phyloP scores from a whole-genome alignment of 106 monocot species.

The Cymbidium sinense region DNA sequence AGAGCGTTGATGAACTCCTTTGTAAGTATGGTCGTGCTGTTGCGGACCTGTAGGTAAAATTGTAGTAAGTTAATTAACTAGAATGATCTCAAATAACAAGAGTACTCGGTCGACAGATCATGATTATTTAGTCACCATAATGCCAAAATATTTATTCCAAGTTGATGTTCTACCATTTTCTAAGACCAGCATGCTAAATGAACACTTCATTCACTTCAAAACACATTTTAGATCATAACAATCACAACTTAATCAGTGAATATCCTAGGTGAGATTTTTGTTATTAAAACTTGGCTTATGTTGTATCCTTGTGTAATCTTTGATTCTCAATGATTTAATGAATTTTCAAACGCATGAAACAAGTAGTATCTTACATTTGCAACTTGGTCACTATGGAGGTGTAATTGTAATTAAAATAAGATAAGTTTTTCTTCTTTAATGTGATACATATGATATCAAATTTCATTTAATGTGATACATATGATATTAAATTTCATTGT shows the following conservation, averaged over 20 bases:
- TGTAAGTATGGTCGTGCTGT: constrained; percentile 88
- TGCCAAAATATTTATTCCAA: not conserved
- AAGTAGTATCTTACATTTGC: too few relatives aligned
- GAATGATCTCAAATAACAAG: not conserved
- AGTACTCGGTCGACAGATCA: not conserved
- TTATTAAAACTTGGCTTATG: not conserved
- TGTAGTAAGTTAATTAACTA: not conserved
- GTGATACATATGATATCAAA: too few relatives aligned
- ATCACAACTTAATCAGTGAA: not conserved
- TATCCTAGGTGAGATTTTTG: not conserved
- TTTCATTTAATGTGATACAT: too few relatives aligned
- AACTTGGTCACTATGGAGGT: too few relatives aligned
- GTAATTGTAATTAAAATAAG: too few relatives aligned
- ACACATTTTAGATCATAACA: not conserved
- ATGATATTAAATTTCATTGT: too few relatives aligned
- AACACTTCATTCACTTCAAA: not conserved
- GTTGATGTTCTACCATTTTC: not conserved
- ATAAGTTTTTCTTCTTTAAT: too few relatives aligned
- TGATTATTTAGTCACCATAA: not conserved
- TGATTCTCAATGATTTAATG: not conserved
- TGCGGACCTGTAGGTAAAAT: constrained; percentile 56
- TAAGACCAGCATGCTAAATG: not conserved
- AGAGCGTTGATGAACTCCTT: constrained; percentile 95
- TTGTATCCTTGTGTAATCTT: not conserved
- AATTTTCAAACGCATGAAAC: not conserved